phyloP scores from a whole-genome alignment of 1,139 yeast species.

The Candida albicans region DNA sequence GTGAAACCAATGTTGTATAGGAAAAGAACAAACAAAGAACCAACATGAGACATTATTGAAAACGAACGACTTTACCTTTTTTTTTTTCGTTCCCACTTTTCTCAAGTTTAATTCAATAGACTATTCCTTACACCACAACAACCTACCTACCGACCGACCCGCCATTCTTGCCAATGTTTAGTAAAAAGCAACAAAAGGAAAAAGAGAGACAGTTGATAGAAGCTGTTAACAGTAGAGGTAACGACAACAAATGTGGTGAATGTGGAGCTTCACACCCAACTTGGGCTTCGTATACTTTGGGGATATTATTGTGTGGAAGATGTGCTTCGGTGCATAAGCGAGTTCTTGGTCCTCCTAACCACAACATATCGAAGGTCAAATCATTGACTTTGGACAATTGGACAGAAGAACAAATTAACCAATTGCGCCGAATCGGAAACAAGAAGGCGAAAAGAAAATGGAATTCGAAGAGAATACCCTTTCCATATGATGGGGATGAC shows the following conservation, averaged over 20 bases:
- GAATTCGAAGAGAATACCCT: constrained; percentile 62
- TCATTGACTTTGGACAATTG: constrained; percentile 84
- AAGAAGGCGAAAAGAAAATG: constrained; percentile 60
- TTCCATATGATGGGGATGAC: constrained; percentile 70
- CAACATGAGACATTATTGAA: no score
- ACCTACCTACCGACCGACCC: neutral
- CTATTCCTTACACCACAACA: neutral
- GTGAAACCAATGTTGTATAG: no score
- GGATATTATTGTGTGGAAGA: constrained; percentile 72
- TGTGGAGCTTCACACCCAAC: constrained; percentile 66
- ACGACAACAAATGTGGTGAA: constrained; percentile 70
- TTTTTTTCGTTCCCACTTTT: neutral
- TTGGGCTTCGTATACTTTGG: constrained; percentile 52
- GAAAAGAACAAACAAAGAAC: no score
- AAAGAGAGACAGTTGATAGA: constrained; percentile 46
- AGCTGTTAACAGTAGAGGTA: constrained; percentile 37
- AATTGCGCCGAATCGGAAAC: constrained; percentile 65
- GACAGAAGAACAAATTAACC: constrained; percentile 59
- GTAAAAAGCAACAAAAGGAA: constrained; percentile 12
- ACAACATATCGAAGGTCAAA: constrained; percentile 63
- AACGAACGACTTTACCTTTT: no score
- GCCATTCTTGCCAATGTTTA: constrained; percentile 8
- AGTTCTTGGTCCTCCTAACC: constrained; percentile 52
- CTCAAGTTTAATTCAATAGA: neutral
- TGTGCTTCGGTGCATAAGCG: constrained; percentile 80